Percentiles rank a stretch among this genome's conserved stretches.
Conservation (phyloP, 108 stramenopile species). For the Fragilaria crotonensis region DNA sequence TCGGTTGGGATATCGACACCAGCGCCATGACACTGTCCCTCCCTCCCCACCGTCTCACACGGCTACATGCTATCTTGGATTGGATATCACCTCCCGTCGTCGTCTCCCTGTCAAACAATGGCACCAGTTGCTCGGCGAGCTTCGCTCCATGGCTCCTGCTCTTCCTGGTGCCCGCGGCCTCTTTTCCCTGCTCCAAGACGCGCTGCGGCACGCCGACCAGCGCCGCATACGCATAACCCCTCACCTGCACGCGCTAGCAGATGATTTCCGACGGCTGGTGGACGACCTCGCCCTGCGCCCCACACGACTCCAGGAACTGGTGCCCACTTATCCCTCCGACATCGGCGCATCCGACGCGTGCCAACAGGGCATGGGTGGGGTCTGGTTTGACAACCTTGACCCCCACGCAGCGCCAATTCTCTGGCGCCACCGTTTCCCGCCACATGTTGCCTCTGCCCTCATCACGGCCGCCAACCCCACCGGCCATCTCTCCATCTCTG, state of each 20-base stretch:
- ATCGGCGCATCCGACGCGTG: slow-evolving; percentile 25
- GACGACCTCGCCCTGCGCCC: slow-evolving; percentile 7
- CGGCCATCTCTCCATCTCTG: slow-evolving; percentile 14
- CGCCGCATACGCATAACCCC: slow-evolving; percentile 3
- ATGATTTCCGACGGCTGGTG: slow-evolving; percentile 27
- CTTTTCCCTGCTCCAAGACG: slow-evolving; percentile 16
- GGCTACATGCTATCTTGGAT: slow-evolving; percentile 15
- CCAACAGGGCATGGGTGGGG: too few species aligned
- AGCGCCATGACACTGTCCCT: slow-evolving; percentile 19
- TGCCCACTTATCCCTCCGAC: slow-evolving; percentile 14
- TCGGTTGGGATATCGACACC: slow-evolving; percentile 42
- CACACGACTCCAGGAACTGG: slow-evolving; percentile 24
- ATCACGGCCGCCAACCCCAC: slow-evolving; percentile 3
- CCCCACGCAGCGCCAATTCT: slow-evolving; percentile 3
- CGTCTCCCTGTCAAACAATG: neutral
- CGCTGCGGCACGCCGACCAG: neutral
- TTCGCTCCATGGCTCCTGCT: too few species aligned
- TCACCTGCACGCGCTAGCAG: slow-evolving; percentile 19
- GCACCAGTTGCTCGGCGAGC: slow-evolving; percentile 7
- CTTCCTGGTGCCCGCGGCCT: too few species aligned
- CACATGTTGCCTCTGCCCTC: neutral
- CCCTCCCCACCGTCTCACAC: slow-evolving; percentile 24
- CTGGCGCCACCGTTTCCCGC: slow-evolving; percentile 5
- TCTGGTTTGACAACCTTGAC: too few species aligned
- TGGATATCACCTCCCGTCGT: too few species aligned